These are phyloP conservation scores for Zea luxurians DNA, from an alignment of 176 grass and related monocot genomes.

Conservation along the genomic window DNA sequence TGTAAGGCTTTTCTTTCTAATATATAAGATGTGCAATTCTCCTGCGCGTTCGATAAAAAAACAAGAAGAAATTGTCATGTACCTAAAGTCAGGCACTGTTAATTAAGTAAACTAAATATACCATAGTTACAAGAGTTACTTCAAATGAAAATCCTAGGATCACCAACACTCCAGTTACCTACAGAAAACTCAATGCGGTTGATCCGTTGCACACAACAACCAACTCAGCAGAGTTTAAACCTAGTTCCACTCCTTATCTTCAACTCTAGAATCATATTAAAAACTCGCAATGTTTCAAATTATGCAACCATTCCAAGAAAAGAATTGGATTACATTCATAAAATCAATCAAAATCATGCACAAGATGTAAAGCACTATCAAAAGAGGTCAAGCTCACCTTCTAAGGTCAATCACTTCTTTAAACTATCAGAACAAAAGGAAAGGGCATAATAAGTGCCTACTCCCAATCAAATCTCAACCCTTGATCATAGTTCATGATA, in stretches of 20 bases:
- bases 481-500: conserved; percentile 12
- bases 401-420: conserved; percentile 28
- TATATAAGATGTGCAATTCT: too few relatives aligned
- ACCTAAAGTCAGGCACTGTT: conserved; percentile 13
- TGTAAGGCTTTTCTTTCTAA: too few relatives aligned
- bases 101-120: conserved; percentile 15
- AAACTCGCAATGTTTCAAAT: conserved; percentile 56
- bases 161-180: conserved; percentile 23
- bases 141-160: conserved; percentile 4
- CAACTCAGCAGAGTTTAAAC: conserved; percentile 24
- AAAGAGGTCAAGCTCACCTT: conserved; percentile 37
- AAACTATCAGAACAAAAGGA: conserved; percentile 37
- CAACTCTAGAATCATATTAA: conserved; percentile 55
- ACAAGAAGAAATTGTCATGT: conserved; percentile 22
- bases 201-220: conserved; percentile 28
- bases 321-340: too few relatives aligned
- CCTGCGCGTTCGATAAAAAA: too few relatives aligned
- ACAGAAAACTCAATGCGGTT: conserved; percentile 13
- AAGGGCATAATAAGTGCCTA: conserved; percentile 17
- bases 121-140: too few relatives aligned
- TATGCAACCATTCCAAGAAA: conserved; percentile 42
- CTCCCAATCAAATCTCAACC: conserved; percentile 27
- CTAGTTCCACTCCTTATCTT: conserved; percentile 31
- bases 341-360: too few relatives aligned
- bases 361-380: neutral